Evolutionary conservation across 2,329 filamentous ascomycete species (phyloP).

Genomic region (Periconia sp.): DNA sequence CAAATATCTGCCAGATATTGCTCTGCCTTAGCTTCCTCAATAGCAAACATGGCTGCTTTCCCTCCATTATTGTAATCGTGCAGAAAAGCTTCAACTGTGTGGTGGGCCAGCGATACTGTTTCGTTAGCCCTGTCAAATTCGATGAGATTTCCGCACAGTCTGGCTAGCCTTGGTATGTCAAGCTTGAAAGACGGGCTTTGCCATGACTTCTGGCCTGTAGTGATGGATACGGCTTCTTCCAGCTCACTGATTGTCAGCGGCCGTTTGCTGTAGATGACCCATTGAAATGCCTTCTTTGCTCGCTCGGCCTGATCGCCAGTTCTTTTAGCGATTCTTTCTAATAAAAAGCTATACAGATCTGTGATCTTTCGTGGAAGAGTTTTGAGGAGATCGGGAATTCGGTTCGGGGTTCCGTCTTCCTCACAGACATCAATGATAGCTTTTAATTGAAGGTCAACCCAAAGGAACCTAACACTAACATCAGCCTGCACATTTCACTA

Average conservation of each 20-base stretch:
- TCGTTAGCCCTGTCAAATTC: slow-evolving; percentile 11
- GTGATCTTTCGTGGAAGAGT: slow-evolving; percentile 12
- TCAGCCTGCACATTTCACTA: slow-evolving; percentile 9
- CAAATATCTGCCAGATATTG: slow-evolving; percentile 19
- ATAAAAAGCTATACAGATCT: slow-evolving; percentile 14
- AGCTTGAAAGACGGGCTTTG: slow-evolving; percentile 11
- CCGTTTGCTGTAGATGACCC: slow-evolving; percentile 15
- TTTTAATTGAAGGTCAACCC: slow-evolving; percentile 16
- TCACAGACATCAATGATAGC: slow-evolving; percentile 14
- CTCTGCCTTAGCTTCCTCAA: slow-evolving; percentile 13
- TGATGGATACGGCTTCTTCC: slow-evolving; percentile 18
- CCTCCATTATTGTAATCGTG: slow-evolving; percentile 2
- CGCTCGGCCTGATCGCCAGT: slow-evolving; percentile 6
- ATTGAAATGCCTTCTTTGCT: slow-evolving; percentile 19
- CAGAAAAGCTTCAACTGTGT: slow-evolving; percentile 18
- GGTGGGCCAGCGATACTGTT: slow-evolving; percentile 16
- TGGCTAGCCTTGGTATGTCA: slow-evolving; percentile 11
- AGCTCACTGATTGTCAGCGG: slow-evolving; percentile 19
- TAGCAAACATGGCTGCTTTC: slow-evolving; percentile 6
- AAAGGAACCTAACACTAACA: slow-evolving; percentile 17
- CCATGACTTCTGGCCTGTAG: slow-evolving; percentile 17
- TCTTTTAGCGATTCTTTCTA: slow-evolving; percentile 10
- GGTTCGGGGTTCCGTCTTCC: slow-evolving; percentile 12
- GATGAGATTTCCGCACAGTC: slow-evolving; percentile 19
- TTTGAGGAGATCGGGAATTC: slow-evolving; percentile 18